Base-by-base conservation (phyloP, 768 basidiomycete genomes). In the Gloeostereum incarnatum region DNA sequence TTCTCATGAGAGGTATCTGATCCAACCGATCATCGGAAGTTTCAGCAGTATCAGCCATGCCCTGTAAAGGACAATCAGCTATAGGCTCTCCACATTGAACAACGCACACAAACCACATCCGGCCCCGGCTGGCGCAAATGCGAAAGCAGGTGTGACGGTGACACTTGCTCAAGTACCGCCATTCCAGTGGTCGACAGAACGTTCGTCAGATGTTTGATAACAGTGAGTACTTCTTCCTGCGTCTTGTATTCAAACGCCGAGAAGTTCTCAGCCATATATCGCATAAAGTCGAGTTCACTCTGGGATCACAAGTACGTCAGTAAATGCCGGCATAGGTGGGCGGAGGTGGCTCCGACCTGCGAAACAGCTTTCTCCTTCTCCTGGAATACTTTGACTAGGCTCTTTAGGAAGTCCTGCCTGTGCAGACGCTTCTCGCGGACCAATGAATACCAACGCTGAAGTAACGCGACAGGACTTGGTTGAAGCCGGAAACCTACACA, bases 231-330 rank as follows among this genome's bases (percentile, higher is more conserved):
- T 59, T 98, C 96, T 57, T 99, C 96, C 49, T 85, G 81, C 0
- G 89, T 88, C 63, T 91, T 97, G 67, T 93, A 98, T 23, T 98
- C 92, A 43, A 99, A 76, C 1, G 82, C 66, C 1, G 92, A 73
- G 41, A 98, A 82, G 51, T 97, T 97, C 55, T 98, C 96, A 0
- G 89, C 82, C 76, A 97, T 86, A 61, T 91, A 99, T 39, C 92
- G 81, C 3, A 72, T 72, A 53, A 97, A 90, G 35, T 83, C 77
- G 38, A 93, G 68, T 49, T 96, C 87, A 44, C 84, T 75, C 82
- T 92, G 46, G 24, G 10, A 25, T 11, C 33, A 11, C n/a, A 19
- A n/a, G 7, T 34, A n/a, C 13, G 33, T 14, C 33, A 20, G 18
- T 14, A 24, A 2, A n/a, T n/a, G n/a, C n/a, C n/a, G n/a, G n/a